Evolutionary conservation across 2,329 filamentous ascomycete species (phyloP).

Genomic region (Ophiosphaerella herpotricha): DNA sequence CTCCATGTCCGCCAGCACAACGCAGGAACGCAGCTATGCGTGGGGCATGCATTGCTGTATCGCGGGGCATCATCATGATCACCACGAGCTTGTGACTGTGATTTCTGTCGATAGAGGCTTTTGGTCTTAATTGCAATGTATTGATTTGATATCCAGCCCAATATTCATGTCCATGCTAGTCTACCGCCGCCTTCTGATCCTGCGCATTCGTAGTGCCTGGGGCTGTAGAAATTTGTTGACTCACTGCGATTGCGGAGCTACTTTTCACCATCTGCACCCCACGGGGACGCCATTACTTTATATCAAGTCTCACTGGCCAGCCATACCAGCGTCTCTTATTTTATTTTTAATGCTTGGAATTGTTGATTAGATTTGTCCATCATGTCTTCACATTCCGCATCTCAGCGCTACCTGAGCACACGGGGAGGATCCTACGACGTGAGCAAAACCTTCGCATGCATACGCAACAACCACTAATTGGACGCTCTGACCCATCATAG

Average conservation of each 20-base stretch:
- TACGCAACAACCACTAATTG: background rate
- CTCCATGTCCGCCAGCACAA: too few relatives aligned
- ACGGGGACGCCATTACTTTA: slow-evolving; percentile 24
- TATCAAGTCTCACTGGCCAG: slow-evolving; percentile 13
- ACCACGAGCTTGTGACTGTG: too few relatives aligned
- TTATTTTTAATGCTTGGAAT: slow-evolving; percentile 7
- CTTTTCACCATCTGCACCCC: slow-evolving; percentile 27
- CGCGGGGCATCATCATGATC: too few relatives aligned
- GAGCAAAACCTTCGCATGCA: slow-evolving; percentile 29
- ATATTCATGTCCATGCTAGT: too few relatives aligned
- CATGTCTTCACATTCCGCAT: slow-evolving; percentile 56
- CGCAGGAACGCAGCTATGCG: too few relatives aligned
- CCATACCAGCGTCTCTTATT: slow-evolving; percentile 5
- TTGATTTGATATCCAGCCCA: too few relatives aligned
- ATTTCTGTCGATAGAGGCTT: too few relatives aligned
- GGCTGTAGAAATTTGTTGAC: slow-evolving; percentile 20
- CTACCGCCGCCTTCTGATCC: too few relatives aligned
- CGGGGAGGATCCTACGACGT: slow-evolving; percentile 67
- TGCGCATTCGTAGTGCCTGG: background rate
- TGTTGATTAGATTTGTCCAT: slow-evolving; percentile 9
- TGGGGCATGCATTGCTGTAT: too few relatives aligned
- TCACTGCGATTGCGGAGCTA: slow-evolving; percentile 36
- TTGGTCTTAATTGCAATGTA: too few relatives aligned
- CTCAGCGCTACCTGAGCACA: slow-evolving; percentile 66
- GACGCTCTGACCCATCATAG: slow-evolving; percentile 50